Evolutionary conservation across 495 filamentous ascomycete species (phyloP).

Genomic region (Hypoxylon lenormandii): DNA sequence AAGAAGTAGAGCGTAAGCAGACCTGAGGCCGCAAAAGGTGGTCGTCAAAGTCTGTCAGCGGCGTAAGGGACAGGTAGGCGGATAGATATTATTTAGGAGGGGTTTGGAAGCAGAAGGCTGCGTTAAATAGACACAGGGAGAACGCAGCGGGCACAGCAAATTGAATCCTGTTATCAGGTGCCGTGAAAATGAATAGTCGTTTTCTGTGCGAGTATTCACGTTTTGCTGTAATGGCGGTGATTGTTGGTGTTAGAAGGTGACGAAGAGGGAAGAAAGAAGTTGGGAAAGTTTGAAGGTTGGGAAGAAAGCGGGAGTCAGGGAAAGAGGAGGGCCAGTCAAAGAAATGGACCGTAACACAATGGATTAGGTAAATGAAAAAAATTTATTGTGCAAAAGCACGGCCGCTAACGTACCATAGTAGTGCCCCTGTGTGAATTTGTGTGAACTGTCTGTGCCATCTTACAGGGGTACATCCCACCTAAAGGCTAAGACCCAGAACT

Average conservation of each 20-base stretch:
- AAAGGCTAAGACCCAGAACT: constrained; percentile 26
- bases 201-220: constrained; percentile 9
- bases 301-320: constrained; percentile 17
- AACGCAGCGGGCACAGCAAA: constrained; percentile 23
- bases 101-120: neutral
- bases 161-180: constrained; percentile 29
- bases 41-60: constrained; percentile 6
- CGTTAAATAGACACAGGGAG: constrained; percentile 19
- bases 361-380: constrained; percentile 27
- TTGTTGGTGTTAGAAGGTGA: constrained; percentile 15
- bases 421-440: too few species aligned
- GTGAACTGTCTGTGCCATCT: neutral
- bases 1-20: constrained; percentile 33
- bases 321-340: constrained; percentile 43
- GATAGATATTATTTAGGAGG: neutral
- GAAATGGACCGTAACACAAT: constrained; percentile 22
- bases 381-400: constrained; percentile 24
- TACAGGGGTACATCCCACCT: constrained; percentile 39
- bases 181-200: constrained; percentile 21
- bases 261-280: constrained; percentile 19
- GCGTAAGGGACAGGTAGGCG: constrained; percentile 1
- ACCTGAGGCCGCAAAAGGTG: constrained; percentile 16
- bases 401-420: constrained; percentile 11
- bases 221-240: constrained; percentile 5
- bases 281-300: constrained; percentile 24